Evolutionary conservation across 2,329 filamentous ascomycete genomes (phyloP).

Genomic region (Colletotrichum orchidophilum): DNA sequence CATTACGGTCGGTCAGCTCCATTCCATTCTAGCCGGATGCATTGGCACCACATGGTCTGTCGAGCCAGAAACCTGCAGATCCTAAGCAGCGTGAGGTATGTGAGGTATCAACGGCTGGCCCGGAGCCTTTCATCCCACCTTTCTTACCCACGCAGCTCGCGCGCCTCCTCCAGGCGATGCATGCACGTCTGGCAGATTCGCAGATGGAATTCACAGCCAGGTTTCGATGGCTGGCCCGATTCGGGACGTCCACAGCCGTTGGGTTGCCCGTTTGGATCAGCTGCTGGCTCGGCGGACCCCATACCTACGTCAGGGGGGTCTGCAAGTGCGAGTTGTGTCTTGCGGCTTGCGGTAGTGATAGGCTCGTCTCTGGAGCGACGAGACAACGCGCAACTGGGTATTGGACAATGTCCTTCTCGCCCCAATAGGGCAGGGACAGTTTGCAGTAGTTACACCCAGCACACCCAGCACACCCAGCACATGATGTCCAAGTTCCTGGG

Average conservation of each 20-base stretch:
- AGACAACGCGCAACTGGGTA: background rate
- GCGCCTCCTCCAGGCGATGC: background rate
- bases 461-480: background rate
- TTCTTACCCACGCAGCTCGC: background rate
- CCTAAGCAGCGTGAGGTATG: background rate
- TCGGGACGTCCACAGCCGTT: background rate
- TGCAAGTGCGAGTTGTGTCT: conserved; percentile 15
- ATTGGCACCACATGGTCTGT: background rate
- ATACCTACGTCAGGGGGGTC: conserved; percentile 22
- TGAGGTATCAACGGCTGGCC: conserved; percentile 14
- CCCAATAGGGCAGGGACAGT: background rate
- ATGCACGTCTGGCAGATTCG: conserved; percentile 28
- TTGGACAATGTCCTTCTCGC: conserved; percentile 10
- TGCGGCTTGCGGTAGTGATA: background rate
- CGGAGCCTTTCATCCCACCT: conserved; percentile 18
- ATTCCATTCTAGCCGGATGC: background rate
- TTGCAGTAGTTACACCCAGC: background rate
- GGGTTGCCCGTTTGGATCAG: conserved; percentile 10
- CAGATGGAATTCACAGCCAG: background rate
- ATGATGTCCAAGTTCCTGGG: background rate
- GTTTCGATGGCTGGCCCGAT: conserved; percentile 28
- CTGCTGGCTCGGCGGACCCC: background rate
- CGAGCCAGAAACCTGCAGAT: background rate
- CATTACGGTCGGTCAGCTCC: background rate
- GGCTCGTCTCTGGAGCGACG: background rate